phyloP scores from a whole-genome alignment of 2,329 filamentous ascomycete genomes.

The Tricladium varicosporioides region DNA sequence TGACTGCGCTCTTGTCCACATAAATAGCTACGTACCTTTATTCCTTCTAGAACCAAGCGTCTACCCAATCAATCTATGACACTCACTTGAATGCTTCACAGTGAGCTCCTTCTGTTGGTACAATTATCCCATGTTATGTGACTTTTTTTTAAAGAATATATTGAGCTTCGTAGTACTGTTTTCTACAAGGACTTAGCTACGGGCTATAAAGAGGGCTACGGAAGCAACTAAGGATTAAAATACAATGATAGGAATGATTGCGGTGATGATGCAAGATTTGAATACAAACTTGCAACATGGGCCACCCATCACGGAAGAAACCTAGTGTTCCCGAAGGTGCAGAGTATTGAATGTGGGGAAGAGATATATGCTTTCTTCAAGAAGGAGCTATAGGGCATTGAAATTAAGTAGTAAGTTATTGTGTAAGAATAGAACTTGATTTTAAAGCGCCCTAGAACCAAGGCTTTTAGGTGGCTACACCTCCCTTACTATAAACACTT shows the following conservation, averaged over 20 bases:
- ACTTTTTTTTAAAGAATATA: too few species aligned
- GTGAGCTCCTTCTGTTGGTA: too few species aligned
- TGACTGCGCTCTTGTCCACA: too few species aligned
- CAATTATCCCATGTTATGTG: too few species aligned
- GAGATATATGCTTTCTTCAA: slow-evolving; percentile 17
- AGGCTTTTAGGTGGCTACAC: too few species aligned
- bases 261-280: slow-evolving; percentile 8
- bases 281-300: neutral
- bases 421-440: too few species aligned
- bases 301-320: neutral
- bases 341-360: slow-evolving; percentile 13
- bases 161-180: slow-evolving; percentile 38
- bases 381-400: slow-evolving; percentile 18
- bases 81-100: too few species aligned
- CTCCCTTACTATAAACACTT: too few species aligned
- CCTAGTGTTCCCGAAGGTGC: slow-evolving; percentile 1
- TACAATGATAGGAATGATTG: slow-evolving; percentile 11
- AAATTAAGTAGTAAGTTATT: neutral
- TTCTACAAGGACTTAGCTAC: slow-evolving; percentile 37
- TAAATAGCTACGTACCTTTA: too few species aligned
- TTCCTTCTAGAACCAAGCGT: too few species aligned
- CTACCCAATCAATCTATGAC: too few species aligned
- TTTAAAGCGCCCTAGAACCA: too few species aligned
- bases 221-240: slow-evolving; percentile 8
- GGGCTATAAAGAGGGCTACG: slow-evolving; percentile 28